These are phyloP conservation scores for Camellia oleifera DNA, from an alignment of 179 eudicot genomes.

Conservation along the genomic window DNA sequence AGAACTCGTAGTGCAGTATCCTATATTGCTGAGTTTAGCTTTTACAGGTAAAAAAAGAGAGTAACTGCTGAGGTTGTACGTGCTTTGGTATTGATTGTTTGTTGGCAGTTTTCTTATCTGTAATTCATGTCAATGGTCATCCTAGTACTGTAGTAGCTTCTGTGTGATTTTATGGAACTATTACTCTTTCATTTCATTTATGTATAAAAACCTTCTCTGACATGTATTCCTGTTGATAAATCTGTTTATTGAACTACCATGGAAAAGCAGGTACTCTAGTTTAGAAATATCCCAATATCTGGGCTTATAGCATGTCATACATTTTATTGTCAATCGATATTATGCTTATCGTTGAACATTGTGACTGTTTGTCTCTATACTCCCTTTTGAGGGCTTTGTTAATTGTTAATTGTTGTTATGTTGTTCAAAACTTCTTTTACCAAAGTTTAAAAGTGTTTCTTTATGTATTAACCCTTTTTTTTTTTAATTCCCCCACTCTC, in stretches of 20 bases:
- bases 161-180: neutral
- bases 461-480: neutral
- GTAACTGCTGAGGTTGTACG: neutral
- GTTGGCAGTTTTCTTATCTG: neutral
- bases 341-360: neutral
- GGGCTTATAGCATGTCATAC: neutral
- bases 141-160: neutral
- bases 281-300: neutral
- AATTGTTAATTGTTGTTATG: neutral
- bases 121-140: neutral
- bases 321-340: neutral
- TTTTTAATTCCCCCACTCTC: neutral
- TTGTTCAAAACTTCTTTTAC: neutral
- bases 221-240: neutral
- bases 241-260: neutral
- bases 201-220: neutral
- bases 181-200: neutral
- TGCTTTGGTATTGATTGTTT: neutral
- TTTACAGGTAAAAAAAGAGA: neutral
- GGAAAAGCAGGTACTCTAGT: constrained; percentile 6
- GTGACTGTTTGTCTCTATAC: neutral
- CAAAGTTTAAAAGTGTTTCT: neutral
- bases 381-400: neutral
- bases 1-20: too few relatives aligned
- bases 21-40: too few relatives aligned